phyloP scores from a whole-genome alignment of 176 grass and related monocot species.

The Eragrostis nindensis region DNA sequence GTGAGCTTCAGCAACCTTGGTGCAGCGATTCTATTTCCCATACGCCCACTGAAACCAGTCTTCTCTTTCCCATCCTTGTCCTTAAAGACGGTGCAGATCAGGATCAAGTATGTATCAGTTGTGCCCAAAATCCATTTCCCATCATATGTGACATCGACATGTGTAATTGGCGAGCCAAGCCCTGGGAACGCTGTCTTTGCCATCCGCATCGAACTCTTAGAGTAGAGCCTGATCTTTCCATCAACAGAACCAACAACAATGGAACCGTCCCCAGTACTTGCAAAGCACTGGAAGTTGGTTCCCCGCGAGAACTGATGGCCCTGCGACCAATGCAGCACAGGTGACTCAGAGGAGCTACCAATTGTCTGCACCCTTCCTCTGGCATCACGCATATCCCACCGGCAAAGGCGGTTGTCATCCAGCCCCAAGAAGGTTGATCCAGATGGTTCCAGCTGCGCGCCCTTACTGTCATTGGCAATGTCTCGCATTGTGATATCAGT shows the following conservation, averaged over 20 bases:
- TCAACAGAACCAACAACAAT: slow-evolving; percentile 86
- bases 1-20: slow-evolving; percentile 87
- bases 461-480: slow-evolving; percentile 85
- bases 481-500: slow-evolving; percentile 79
- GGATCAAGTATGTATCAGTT: slow-evolving; percentile 79
- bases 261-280: slow-evolving; percentile 83
- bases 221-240: slow-evolving; percentile 89
- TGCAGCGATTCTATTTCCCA: slow-evolving; percentile 79
- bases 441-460: slow-evolving; percentile 76
- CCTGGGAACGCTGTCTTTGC: slow-evolving; percentile 90
- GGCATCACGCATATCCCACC: slow-evolving; percentile 91
- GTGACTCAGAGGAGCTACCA: slow-evolving; percentile 59
- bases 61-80: slow-evolving; percentile 95
- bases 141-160: slow-evolving; percentile 91
- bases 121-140: slow-evolving; percentile 93
- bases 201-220: slow-evolving; percentile 88
- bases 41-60: slow-evolving; percentile 83
- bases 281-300: slow-evolving; percentile 93
- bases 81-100: slow-evolving; percentile 89
- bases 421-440: slow-evolving; percentile 87
- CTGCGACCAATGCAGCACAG: slow-evolving; percentile 81
- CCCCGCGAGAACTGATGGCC: slow-evolving; percentile 89
- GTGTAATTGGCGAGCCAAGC: slow-evolving; percentile 78
- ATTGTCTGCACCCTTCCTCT: slow-evolving; percentile 81
- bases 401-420: slow-evolving; percentile 81